Evolutionary conservation across 164 flowering plant genomes (phyloP), one percentile per base, ranked within the genome.

Genomic region (Taxillus chinensis): DNA sequence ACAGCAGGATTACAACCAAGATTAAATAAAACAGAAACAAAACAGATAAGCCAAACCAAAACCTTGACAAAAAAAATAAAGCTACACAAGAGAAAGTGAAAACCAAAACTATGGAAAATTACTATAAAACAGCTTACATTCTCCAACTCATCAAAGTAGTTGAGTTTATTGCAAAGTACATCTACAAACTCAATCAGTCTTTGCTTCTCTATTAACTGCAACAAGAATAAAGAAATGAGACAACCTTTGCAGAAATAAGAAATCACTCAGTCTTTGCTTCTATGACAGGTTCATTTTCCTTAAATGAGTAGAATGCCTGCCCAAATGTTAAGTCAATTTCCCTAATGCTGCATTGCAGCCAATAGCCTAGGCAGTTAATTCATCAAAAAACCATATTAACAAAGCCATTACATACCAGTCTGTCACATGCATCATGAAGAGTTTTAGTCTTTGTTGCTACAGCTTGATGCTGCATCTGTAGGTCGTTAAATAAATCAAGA

Each of bases 121-220:
- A 67, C 70, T 65, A 68, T 64, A 68, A 79, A 77, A 84, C 78
- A 27, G 78, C 92, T 89, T 90, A 93, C 99, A 87, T 93, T 93
- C 85, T 93, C 99, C 85, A 93, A 77, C 82, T 90, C 97, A 76
- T 93, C 97, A 73, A 90, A 93, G 74, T 89, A 90, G 70, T 87
- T 89, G 68, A 90, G 97, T 77, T 86, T 93, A 68, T 76, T 85
- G 60, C 87, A 87, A 73, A 93, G 87, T 41, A 97, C 96, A 63
- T 93, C 99, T 4, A 96, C 91, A 77, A 93, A 90, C 68, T 89
- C 95, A 50, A 89, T 75, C 64, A 90, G 70, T 73, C 87, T 80
- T 75, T 89, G 91, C 80, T 93, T 90, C 78, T 93, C 99, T 46
- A 86, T 61, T 62, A 93, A 63, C 99, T 93, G 82, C 69, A 78